Percentiles rank a stretch among this genome's conserved stretches.
Evolutionary conservation across 139 green algal species (phyloP).

Genomic region (Chlamydomonas applanata): DNA sequence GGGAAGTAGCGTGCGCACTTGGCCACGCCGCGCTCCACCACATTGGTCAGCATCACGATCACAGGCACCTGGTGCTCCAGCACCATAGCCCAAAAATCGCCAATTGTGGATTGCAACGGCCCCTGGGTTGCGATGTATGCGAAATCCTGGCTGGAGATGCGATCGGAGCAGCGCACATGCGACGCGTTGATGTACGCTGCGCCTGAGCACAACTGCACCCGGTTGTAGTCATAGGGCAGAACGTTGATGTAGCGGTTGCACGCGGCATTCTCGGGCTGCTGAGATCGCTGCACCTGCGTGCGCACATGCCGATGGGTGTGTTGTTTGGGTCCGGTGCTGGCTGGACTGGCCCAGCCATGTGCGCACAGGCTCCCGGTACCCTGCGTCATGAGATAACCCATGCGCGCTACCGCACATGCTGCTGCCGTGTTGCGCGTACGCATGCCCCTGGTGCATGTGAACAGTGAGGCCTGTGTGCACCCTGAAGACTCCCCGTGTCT

Average conservation of each 20-base stretch:
- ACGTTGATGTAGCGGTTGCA: conserved; percentile 60
- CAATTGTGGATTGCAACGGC: conserved; percentile 32
- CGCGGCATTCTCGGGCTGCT: conserved; percentile 14
- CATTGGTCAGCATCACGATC: conserved; percentile 69
- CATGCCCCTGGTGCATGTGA: no score
- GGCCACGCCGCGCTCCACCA: conserved; percentile 28
- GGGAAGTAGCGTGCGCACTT: conserved; percentile 57
- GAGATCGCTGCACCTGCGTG: not conserved
- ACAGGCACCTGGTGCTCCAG: conserved; percentile 27
- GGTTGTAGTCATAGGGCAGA: conserved; percentile 64
- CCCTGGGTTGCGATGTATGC: conserved; percentile 27
- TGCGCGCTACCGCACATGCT: no score
- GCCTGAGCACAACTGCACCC: conserved; percentile 33
- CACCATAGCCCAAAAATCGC: conserved; percentile 65
- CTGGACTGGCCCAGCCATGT: no score
- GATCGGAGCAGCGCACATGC: conserved; percentile 16
- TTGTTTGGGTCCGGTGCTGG: no score
- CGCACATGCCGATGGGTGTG: no score
- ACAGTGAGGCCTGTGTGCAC: no score
- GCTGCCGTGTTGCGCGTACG: no score
- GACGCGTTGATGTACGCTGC: conserved; percentile 43
- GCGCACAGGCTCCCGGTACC: no score
- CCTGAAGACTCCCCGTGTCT: no score
- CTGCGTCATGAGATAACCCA: no score
- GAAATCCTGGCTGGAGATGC: not conserved